Evolutionary conservation across 768 basidiomycete species (phyloP).

Genomic region (Phylloporus sp.): DNA sequence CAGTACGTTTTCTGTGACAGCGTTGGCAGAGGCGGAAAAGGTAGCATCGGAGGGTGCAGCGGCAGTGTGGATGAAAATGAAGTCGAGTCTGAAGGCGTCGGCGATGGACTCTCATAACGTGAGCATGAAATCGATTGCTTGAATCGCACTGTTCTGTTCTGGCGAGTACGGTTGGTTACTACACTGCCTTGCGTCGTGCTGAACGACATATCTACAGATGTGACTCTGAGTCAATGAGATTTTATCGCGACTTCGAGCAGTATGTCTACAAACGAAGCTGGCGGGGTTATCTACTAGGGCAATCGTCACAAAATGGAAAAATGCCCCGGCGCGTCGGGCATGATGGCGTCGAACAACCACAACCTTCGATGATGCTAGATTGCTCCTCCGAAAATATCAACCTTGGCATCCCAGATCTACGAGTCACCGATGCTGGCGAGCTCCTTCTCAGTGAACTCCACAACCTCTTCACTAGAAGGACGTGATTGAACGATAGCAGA

Average conservation of each 20-base stretch:
- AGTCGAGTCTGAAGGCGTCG: constrained; percentile 34
- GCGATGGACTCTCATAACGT: constrained; percentile 34
- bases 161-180: background rate
- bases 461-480: constrained; percentile 28
- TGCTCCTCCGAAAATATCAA: background rate
- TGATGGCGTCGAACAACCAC: background rate
- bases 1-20: constrained; percentile 34
- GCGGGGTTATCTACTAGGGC: no score
- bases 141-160: background rate
- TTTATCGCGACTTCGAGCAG: background rate
- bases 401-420: background rate
- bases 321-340: background rate
- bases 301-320: background rate
- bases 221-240: background rate
- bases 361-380: background rate
- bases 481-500: constrained; percentile 22
- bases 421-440: background rate
- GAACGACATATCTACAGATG: background rate
- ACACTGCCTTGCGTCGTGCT: background rate
- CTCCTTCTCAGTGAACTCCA: constrained; percentile 3
- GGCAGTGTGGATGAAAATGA: constrained; percentile 45
- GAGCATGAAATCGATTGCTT: constrained; percentile 11
- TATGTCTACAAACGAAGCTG: background rate
- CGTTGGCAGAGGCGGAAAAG: constrained; percentile 42
- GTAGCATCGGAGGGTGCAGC: constrained; percentile 45